Base-by-base conservation (phyloP, 768 basidiomycete species). In the Amanita pseudoporphyria region DNA sequence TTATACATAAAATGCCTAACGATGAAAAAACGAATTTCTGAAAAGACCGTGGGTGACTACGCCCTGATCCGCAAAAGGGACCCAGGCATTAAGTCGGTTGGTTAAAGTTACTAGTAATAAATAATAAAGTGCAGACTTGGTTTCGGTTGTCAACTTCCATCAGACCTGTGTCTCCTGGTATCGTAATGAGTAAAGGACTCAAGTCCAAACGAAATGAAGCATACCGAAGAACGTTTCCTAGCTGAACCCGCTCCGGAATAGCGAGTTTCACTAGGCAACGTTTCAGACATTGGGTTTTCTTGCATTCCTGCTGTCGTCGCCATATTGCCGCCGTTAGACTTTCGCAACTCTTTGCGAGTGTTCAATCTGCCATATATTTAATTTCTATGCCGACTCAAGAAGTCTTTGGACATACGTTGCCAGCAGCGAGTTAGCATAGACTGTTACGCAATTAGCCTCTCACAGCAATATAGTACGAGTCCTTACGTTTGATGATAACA, bases 391-490 rank as follows among this genome's bases (percentile, higher is more conserved):
- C 16, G 16, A 32, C 4, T 13, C 26, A 35, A 1, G 21, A 30
- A 22, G 14, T 31, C n/a, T 9, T 16, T 45, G 12, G 7, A 58
- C 67, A 21, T 53, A 71, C 70, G 74, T 74, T 0, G 73, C 75
- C 10, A 77, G 64, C 12, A 77, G 58, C 2, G 75, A 77, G 49
- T 73, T 77, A 1, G 76, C 73, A 39, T 77, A 77, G 42, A 74
- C 74, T 76, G 38, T 0, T 4, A 14, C 9, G 37, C 36, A 19
- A 24, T 37, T 39, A 19, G 21, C 9, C 2, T 19, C 6, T 16
- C 30, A 32, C 10, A 14, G 14, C 38, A 5, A 9, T 21, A 9
- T 33, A 16, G 10, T 3, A 33, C 38, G 10, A 24, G 52, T 5
- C 13, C 69, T 44, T 52, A 75, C 76, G 56, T 61, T 79, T 79